Base-by-base conservation (phyloP, 2,329 filamentous ascomycete genomes). In the Aspergillus spinulosporus region DNA sequence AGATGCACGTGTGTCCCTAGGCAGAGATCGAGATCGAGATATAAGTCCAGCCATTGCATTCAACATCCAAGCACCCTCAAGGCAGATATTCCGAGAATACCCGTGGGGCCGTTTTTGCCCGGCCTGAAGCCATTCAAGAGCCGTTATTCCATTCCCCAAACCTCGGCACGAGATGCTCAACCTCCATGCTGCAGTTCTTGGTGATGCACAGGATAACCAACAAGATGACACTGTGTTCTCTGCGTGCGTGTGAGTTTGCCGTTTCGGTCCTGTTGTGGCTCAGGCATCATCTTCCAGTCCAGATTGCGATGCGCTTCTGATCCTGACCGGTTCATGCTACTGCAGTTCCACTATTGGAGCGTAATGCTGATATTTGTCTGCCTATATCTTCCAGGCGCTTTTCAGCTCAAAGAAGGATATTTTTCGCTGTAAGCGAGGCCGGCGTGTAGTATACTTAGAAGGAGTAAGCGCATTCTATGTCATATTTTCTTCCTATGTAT, bases 71-170 rank as follows among this genome's bases (percentile, higher is more conserved):
- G 11, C 36, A 39, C 11, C 9, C 9, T 12, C 9, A 39, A 21
- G 9, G 9, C 36, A 12, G 36, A 12, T 39, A n/a, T 39, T 50
- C 54, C 48, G 54, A 42, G 32, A 29, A 31, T 15, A 15, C 37
- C 21, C 44, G 36, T n/a, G 28, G 6, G 32, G 36, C 55, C 55
- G 55, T 53, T 39, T 53, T 57, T 46, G n/a, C 55, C 55, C 55
- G 55, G 26, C 26, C 44, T 45, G 14, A 49, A 26, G 43, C 42
- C 48, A 52, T 49, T 21, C 42, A 54, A 28, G 52, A 54, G 52
- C 52, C 52, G 48, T 55, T 49, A 42, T 31, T 49, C 36, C 21
- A 49, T 44, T 45, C 32, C 12, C 40, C 40, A 26, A 12, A 48
- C 54, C 54, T 56, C 54, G 54, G 54, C 36, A 42, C 48, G 36